phyloP scores from a whole-genome alignment of 176 grass and related monocot species.

The Canna indica region DNA sequence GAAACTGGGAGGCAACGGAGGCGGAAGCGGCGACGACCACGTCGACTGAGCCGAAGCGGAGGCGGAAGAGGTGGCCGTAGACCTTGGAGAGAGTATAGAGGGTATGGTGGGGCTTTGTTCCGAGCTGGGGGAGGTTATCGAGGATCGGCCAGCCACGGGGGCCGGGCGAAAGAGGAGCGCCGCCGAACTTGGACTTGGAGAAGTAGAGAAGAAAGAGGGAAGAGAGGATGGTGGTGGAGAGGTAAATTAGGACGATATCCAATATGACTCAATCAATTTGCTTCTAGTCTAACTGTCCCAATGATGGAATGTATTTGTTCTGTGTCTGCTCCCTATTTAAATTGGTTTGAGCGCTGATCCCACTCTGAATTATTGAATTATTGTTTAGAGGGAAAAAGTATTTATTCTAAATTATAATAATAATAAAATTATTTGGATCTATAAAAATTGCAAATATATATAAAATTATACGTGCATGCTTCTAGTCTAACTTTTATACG shows the following conservation, averaged over 20 bases:
- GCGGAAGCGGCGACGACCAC: constrained; percentile 51
- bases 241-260: background rate
- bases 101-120: constrained; percentile 50
- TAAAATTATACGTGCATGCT: too few relatives aligned
- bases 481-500: too few relatives aligned
- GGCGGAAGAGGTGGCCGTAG: constrained; percentile 50
- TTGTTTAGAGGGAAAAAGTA: too few relatives aligned
- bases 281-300: too few relatives aligned
- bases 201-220: background rate
- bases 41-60: constrained; percentile 42
- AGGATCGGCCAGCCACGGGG: constrained; percentile 67
- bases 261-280: too few relatives aligned
- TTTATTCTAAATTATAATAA: too few relatives aligned
- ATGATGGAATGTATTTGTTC: too few relatives aligned
- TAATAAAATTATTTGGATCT: too few relatives aligned
- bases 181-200: background rate
- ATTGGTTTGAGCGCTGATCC: too few relatives aligned
- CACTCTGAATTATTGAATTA: too few relatives aligned
- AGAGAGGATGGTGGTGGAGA: background rate
- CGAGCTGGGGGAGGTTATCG: constrained; percentile 65
- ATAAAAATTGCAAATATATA: too few relatives aligned
- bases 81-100: constrained; percentile 32
- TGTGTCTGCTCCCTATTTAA: too few relatives aligned
- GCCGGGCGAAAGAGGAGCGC: constrained; percentile 31
- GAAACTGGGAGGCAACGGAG: constrained; percentile 36